Base-by-base conservation (phyloP, 306 rosid species). In the Styphnolobium japonicum region DNA sequence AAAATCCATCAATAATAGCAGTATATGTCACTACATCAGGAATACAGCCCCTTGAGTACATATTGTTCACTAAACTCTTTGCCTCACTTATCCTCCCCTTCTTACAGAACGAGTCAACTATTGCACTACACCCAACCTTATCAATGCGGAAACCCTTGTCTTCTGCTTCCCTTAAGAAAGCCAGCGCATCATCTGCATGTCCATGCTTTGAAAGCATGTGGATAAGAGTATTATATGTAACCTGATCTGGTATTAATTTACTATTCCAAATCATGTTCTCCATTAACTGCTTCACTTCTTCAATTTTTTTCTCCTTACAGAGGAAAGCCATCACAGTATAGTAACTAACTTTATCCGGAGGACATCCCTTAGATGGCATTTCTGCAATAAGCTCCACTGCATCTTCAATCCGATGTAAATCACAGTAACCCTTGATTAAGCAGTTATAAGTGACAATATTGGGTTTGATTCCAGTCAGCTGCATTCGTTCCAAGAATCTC, bases 1-100 rank as follows among this genome's bases (percentile, higher is more conserved):
- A 92, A 83, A 88, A 87, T 57, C 98, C 93, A 42, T 91, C 84
- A 14, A 91, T 81, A 71, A 92, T 90, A 43, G 97, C 60, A 85
- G 93, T 92, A 66, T 91, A 89, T 40, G 97, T 95, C 73, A 91
- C 97, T 37, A 92, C 98, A 85, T 95, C 97, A 40, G 98, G 97
- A 67, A 46, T 78, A 85, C 94, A 91, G 51, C 92, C 94, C 74
- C 82, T 88, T 10, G 77, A 78, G 76, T 88, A 84, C 98, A 94
- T 94, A 73, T 87, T 79, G 52, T 58, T 84, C 66, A 92, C 93
- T 78, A 94, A 80, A 81, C 82, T 89, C 83, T 88, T 92, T 40
- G 96, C 95, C 76, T 80, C 88, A 18, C 34, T 90, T n/a, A 87
- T 81, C 76, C 80, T 86, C 61, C 94, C 91, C 4, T 62, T 81